Conservation (phyloP, 2,329 filamentous ascomycete species). For the Clarireedia paspali region DNA sequence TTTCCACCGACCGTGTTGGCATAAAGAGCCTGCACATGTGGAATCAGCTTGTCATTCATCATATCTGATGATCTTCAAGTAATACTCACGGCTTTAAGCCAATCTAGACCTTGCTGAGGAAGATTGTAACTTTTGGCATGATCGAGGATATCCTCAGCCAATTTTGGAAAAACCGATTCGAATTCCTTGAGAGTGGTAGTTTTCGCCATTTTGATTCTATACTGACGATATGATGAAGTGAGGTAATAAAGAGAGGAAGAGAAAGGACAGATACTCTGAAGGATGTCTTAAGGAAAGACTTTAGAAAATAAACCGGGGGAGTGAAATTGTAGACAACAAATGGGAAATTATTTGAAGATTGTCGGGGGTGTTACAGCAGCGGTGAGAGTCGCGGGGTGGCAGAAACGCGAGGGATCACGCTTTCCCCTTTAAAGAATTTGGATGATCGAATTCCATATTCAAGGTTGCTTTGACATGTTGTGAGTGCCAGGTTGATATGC, state of each 20-base stretch:
- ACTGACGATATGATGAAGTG: not conserved
- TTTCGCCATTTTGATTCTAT: conserved; percentile 46
- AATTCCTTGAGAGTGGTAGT: conserved; percentile 78
- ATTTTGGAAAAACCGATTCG: conserved; percentile 79
- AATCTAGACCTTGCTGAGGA: conserved; percentile 70
- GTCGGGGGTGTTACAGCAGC: not conserved
- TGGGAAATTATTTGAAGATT: not conserved
- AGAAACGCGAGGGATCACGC: conserved; percentile 6
- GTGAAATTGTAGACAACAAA: not conserved
- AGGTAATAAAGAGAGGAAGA: not conserved
- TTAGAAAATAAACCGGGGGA: not conserved
- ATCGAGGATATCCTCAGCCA: conserved; percentile 73
- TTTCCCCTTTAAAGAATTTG: conserved; percentile 1
- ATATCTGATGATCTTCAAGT: not conserved
- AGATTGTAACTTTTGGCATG: conserved; percentile 78
- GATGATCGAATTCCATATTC: too few species aligned
- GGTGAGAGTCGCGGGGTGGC: conserved; percentile 11
- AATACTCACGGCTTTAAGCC: conserved; percentile 54
- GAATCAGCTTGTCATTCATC: conserved; percentile 5
- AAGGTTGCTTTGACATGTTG: not conserved
- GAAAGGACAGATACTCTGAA: not conserved
- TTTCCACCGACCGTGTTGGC: conserved; percentile 90
- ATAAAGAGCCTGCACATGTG: conserved; percentile 58
- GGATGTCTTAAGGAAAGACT: not conserved
- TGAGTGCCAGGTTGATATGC: not conserved